Percentiles rank a stretch among this genome's conserved stretches.
Conservation (phyloP, 2,329 filamentous ascomycete species). For the Cercospora brassicicola region DNA sequence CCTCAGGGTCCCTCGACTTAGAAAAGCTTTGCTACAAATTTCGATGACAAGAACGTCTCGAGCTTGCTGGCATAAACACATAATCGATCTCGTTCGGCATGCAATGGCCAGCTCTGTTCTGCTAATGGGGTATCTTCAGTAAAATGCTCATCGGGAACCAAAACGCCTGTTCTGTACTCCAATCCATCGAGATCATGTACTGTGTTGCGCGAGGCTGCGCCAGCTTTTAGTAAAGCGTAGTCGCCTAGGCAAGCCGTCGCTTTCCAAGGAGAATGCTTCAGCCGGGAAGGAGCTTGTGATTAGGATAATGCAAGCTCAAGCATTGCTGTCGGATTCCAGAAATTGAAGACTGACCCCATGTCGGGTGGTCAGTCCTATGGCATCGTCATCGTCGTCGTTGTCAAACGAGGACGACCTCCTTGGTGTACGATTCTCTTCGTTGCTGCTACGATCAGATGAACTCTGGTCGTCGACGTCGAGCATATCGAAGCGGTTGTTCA, state of each 20-base stretch:
- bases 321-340: slow-evolving; percentile 21
- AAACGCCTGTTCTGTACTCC: slow-evolving; percentile 7
- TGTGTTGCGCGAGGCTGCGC: background rate
- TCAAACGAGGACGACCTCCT: slow-evolving; percentile 14
- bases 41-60: background rate
- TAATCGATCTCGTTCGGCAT: background rate
- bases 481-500: slow-evolving; percentile 63
- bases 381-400: slow-evolving; percentile 25
- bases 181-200: background rate
- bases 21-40: background rate
- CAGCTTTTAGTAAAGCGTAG: background rate
- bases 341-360: slow-evolving; percentile 32
- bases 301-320: slow-evolving; percentile 2
- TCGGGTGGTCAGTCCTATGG: slow-evolving; percentile 18
- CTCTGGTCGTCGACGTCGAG: slow-evolving; percentile 53
- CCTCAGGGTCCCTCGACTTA: background rate
- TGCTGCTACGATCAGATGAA: slow-evolving; percentile 11
- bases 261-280: background rate
- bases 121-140: slow-evolving; percentile 28
- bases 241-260: background rate
- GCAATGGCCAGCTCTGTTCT: slow-evolving; percentile 5
- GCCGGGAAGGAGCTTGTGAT: background rate
- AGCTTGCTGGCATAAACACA: background rate
- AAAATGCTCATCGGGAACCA: slow-evolving; percentile 8
- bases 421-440: slow-evolving; percentile 28